Percentiles rank a stretch among this genome's conserved stretches.
These are phyloP conservation scores for Wickerhamomyces xylosicus DNA, from an alignment of 805 yeast species.

Conservation along the genomic window DNA sequence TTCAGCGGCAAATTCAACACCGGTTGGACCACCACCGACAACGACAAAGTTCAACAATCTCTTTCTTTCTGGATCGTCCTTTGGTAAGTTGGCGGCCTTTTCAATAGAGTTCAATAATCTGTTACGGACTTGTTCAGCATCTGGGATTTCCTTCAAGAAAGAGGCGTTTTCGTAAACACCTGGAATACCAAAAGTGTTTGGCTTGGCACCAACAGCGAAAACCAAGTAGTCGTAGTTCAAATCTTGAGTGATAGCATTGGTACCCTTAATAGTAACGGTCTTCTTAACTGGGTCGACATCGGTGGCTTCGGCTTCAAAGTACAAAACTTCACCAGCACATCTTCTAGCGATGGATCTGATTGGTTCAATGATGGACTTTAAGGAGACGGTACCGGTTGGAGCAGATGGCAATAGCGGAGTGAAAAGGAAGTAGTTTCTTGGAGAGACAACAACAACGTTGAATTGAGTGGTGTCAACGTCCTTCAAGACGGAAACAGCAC, in stretches of 20 bases:
- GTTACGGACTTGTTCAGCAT: slow-evolving; percentile 75
- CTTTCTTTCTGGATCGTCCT: slow-evolving; percentile 65
- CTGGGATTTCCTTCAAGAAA: slow-evolving; percentile 83
- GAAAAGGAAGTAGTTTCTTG: slow-evolving; percentile 90
- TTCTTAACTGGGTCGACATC: slow-evolving; percentile 67
- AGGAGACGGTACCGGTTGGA: slow-evolving; percentile 87
- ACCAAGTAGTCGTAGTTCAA: slow-evolving; percentile 74
- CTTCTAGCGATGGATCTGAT: slow-evolving; percentile 79
- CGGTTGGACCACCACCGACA: slow-evolving; percentile 98
- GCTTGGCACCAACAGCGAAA: slow-evolving; percentile 91
- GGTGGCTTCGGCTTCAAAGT: slow-evolving; percentile 86
- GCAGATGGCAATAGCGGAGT: slow-evolving; percentile 94
- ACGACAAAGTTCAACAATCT: slow-evolving; percentile 82
- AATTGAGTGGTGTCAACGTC: slow-evolving; percentile 77
- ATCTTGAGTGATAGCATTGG: slow-evolving; percentile 32
- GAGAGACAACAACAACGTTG: slow-evolving; percentile 84
- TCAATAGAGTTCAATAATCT: slow-evolving; percentile 82
- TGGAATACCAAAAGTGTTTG: slow-evolving; percentile 89
- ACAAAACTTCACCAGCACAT: slow-evolving; percentile 65
- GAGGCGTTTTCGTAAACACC: slow-evolving; percentile 87
- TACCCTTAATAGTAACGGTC: slow-evolving; percentile 50
- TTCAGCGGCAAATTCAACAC: slow-evolving; percentile 97
- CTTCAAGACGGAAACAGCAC: slow-evolving; percentile 76
- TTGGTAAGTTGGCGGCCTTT: slow-evolving; percentile 74
- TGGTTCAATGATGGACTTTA: slow-evolving; percentile 89